These are phyloP conservation scores for Exophiala sideris DNA, from an alignment of 2,329 filamentous ascomycete species.

Conservation along the genomic window DNA sequence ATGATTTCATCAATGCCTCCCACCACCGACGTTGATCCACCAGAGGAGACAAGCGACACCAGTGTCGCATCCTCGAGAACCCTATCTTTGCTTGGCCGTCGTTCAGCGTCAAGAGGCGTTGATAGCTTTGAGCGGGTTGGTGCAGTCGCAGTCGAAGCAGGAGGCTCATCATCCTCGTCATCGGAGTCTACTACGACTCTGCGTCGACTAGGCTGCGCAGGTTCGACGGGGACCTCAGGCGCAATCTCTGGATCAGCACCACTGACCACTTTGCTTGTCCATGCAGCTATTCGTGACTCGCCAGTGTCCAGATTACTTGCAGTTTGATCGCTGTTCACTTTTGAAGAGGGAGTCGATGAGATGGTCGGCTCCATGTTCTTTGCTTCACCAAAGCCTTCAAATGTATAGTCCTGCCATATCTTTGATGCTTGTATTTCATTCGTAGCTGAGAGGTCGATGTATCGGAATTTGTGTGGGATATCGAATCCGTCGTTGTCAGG, in stretches of 20 bases:
- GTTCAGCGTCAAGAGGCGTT: not conserved
- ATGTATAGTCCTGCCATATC: constrained; percentile 34
- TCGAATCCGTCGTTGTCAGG: not conserved
- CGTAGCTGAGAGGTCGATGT: constrained; percentile 8
- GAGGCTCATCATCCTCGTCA: constrained; percentile 18
- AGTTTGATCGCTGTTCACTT: not conserved
- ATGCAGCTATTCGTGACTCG: constrained; percentile 20
- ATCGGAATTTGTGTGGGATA: constrained; percentile 10
- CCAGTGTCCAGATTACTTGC: not conserved
- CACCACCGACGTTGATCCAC: not conserved
- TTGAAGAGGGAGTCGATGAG: constrained; percentile 11
- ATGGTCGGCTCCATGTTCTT: constrained; percentile 24
- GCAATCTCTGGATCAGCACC: constrained; percentile 23
- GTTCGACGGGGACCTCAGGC: constrained; percentile 18
- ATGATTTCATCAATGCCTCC: not conserved
- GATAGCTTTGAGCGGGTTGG: not conserved
- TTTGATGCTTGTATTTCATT: constrained; percentile 28
- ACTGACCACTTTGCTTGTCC: constrained; percentile 20
- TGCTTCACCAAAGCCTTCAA: constrained; percentile 33
- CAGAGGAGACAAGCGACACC: not conserved
- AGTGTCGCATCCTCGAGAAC: not conserved
- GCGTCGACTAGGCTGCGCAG: constrained; percentile 6
- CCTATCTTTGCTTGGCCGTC: not conserved
- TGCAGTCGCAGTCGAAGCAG: not conserved
- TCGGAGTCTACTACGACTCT: constrained; percentile 21